Percentiles rank a stretch among this genome's conserved stretches.
These are phyloP conservation scores for Hamamelis virginiana DNA, from an alignment of 164 flowering plant species.

Conservation along the genomic window DNA sequence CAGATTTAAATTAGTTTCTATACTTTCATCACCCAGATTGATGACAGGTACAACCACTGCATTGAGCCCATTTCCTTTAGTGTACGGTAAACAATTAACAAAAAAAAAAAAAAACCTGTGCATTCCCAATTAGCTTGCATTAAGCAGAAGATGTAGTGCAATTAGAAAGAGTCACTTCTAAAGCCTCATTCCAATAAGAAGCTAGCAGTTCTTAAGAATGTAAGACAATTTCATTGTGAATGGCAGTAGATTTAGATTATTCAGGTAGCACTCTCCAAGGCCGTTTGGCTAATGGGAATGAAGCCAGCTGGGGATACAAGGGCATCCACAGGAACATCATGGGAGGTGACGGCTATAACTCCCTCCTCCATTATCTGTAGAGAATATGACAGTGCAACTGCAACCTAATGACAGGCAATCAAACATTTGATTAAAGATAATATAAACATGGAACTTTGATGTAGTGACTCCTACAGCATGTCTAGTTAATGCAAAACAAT, in stretches of 20 bases:
- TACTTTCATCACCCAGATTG: background rate
- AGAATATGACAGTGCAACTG: conserved; percentile 93
- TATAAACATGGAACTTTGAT: background rate
- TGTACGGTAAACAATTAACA: too few species aligned
- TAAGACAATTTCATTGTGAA: too few species aligned
- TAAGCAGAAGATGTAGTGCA: background rate
- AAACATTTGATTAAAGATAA: background rate
- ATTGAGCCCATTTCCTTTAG: background rate
- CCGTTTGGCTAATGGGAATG: conserved; percentile 64
- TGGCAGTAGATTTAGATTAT: background rate
- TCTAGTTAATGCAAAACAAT: background rate
- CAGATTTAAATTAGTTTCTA: background rate
- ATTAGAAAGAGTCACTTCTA: too few species aligned
- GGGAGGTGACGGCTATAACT: conserved; percentile 63
- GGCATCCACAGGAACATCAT: conserved; percentile 77
- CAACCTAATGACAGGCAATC: conserved; percentile 6
- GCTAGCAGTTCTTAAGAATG: background rate
- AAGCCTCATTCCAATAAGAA: background rate
- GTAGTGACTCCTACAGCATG: background rate
- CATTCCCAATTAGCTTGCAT: background rate
- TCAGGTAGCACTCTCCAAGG: conserved; percentile 41
- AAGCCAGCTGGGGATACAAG: conserved; percentile 77
- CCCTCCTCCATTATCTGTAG: conserved; percentile 84
- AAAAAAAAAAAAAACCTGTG: background rate
- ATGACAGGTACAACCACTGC: background rate